phyloP scores from a whole-genome alignment of 306 rosid genomes.

The Prunus campanulata region DNA sequence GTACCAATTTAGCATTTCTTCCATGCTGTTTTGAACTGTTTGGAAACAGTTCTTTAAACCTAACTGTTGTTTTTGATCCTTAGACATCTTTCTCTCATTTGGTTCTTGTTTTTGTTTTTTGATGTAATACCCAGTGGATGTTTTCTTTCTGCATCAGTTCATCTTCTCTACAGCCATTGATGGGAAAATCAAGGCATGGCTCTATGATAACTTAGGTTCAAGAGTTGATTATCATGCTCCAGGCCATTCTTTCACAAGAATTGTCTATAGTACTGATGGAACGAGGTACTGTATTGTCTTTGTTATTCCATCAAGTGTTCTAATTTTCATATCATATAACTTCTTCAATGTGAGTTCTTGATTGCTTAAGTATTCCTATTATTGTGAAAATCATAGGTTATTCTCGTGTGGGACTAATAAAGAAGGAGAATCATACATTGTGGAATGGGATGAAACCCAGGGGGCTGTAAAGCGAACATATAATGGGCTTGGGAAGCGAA shows the following conservation, averaged over 20 bases:
- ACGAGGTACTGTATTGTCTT: slow-evolving; percentile 17
- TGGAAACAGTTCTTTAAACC: background rate
- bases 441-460: slow-evolving; percentile 45
- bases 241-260: slow-evolving; percentile 27
- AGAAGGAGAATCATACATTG: slow-evolving; percentile 36
- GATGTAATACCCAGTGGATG: background rate
- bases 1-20: background rate
- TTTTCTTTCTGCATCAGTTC: slow-evolving; percentile 18
- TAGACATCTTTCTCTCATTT: background rate
- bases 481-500: slow-evolving; percentile 33
- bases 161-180: slow-evolving; percentile 31
- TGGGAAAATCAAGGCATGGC: slow-evolving; percentile 43
- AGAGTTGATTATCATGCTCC: slow-evolving; percentile 28
- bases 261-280: slow-evolving; percentile 38
- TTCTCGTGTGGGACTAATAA: slow-evolving; percentile 40
- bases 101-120: background rate
- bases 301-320: background rate
- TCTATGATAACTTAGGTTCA: slow-evolving; percentile 12
- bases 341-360: background rate
- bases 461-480: slow-evolving; percentile 30
- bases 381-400: slow-evolving; percentile 22
- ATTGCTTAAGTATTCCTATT: background rate
- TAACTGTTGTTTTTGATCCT: background rate
- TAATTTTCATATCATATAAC: background rate
- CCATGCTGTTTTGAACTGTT: background rate